Evolutionary conservation across 129 eudicot species (phyloP).

Genomic region (Daucus carota): DNA sequence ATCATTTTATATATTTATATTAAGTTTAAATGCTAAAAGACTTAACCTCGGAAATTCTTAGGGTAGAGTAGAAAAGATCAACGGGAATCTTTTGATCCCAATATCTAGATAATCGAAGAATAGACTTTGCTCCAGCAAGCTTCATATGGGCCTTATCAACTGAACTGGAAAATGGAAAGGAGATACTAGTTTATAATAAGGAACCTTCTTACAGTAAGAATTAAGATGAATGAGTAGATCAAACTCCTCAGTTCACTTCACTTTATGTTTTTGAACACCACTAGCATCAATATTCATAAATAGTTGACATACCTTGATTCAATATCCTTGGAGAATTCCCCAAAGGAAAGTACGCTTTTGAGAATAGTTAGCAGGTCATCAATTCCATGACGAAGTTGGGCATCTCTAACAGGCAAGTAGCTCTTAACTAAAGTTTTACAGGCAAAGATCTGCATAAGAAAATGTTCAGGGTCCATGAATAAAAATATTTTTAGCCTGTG

Average conservation of each 20-base stretch:
- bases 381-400: conserved; percentile 87
- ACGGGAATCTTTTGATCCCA: conserved; percentile 88
- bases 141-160: conserved; percentile 87
- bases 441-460: conserved; percentile 63
- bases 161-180: conserved; percentile 39
- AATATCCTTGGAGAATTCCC: conserved; percentile 68
- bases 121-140: conserved; percentile 87
- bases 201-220: too few relatives aligned
- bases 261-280: background rate
- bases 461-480: background rate
- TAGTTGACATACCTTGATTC: conserved; percentile 57
- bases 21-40: background rate
- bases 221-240: background rate
- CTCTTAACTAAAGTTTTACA: conserved; percentile 84
- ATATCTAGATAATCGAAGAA: conserved; percentile 79
- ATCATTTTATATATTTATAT: too few relatives aligned
- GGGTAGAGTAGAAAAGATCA: conserved; percentile 62
- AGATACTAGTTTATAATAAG: background rate
- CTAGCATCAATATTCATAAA: background rate
- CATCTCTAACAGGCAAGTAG: conserved; percentile 88
- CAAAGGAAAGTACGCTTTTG: conserved; percentile 48
- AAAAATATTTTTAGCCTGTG: background rate
- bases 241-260: background rate
- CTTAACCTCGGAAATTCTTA: conserved; percentile 73
- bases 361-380: conserved; percentile 62